Percentiles rank a stretch among this genome's conserved stretches.
Evolutionary conservation across 108 stramenopile species (phyloP).

Genomic region (Hondaea fermentalgiana): DNA sequence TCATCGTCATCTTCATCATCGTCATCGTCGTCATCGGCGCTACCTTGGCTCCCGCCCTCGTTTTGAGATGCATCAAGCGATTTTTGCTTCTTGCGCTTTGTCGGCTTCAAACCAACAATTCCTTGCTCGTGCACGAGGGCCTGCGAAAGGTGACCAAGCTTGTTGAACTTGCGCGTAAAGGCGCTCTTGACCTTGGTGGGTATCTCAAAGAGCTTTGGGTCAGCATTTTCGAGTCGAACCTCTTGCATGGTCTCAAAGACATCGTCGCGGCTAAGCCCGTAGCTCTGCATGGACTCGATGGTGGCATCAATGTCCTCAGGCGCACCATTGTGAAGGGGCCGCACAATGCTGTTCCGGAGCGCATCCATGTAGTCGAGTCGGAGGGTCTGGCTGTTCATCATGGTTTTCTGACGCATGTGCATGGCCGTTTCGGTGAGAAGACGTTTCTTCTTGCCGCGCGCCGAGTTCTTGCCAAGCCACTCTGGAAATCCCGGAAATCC

Average conservation of each 20-base stretch:
- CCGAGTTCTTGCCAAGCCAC: conserved; percentile 90
- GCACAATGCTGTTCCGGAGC: conserved; percentile 50
- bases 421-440: conserved; percentile 71
- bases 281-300: conserved; percentile 76
- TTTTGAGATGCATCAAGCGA: neutral
- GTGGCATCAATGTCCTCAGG: conserved; percentile 36
- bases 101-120: conserved; percentile 28
- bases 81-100: conserved; percentile 6
- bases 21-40: conserved; percentile 30
- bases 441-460: conserved; percentile 65
- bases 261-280: conserved; percentile 86
- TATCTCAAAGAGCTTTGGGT: neutral
- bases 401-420: conserved; percentile 66
- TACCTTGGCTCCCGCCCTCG: conserved; percentile 2
- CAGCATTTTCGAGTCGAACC: conserved; percentile 36
- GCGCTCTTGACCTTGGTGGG: conserved; percentile 60
- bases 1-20: conserved; percentile 43
- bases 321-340: neutral
- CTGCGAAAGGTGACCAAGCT: conserved; percentile 60
- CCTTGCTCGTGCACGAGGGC: conserved; percentile 70
- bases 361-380: conserved; percentile 70
- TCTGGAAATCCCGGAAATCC: conserved; percentile 83
- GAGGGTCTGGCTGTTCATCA: conserved; percentile 47
- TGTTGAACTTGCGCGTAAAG: conserved; percentile 76
- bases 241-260: conserved; percentile 80